Conservation (phyloP, 2,329 filamentous ascomycete genomes). For the Lecanicillium sp. region DNA sequence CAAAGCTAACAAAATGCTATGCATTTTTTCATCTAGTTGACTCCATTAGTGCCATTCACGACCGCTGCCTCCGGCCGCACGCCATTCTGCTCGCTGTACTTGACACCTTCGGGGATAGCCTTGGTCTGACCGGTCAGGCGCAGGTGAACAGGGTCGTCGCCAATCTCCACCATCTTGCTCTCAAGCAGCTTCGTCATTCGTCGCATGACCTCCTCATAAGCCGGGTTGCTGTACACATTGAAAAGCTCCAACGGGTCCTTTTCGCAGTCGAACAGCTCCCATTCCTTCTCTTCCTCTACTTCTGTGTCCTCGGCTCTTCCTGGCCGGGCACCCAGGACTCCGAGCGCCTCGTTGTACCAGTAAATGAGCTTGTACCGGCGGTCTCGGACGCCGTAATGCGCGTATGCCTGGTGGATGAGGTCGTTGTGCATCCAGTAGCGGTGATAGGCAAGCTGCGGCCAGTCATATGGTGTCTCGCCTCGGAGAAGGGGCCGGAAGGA, state of each 20-base stretch:
- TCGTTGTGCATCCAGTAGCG: slow-evolving; percentile 51
- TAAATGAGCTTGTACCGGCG: slow-evolving; percentile 48
- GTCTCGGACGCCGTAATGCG: slow-evolving; percentile 44
- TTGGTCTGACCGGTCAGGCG: no score
- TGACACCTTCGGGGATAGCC: no score
- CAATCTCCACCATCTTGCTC: slow-evolving; percentile 44
- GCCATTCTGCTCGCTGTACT: no score
- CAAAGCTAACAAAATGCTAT: no score
- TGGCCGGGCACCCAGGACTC: slow-evolving; percentile 34
- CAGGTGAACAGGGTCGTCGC: no score
- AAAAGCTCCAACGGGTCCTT: slow-evolving; percentile 43
- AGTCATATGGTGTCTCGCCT: slow-evolving; percentile 29
- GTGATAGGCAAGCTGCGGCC: slow-evolving; percentile 46
- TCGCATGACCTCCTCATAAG: slow-evolving; percentile 28
- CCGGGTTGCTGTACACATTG: slow-evolving; percentile 31
- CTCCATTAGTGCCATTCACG: no score
- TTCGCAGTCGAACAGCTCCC: slow-evolving; percentile 46
- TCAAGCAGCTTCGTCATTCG: slow-evolving; percentile 35
- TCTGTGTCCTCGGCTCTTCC: no score
- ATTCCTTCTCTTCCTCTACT: slow-evolving; percentile 35
- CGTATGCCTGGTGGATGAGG: slow-evolving; percentile 38
- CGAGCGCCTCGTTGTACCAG: slow-evolving; percentile 46
- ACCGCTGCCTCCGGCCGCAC: no score
- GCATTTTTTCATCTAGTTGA: no score
- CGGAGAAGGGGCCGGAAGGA: slow-evolving; percentile 32